These are phyloP conservation scores for Cyclaneusma minus DNA, from an alignment of 2,329 filamentous ascomycete species.

Conservation along the genomic window DNA sequence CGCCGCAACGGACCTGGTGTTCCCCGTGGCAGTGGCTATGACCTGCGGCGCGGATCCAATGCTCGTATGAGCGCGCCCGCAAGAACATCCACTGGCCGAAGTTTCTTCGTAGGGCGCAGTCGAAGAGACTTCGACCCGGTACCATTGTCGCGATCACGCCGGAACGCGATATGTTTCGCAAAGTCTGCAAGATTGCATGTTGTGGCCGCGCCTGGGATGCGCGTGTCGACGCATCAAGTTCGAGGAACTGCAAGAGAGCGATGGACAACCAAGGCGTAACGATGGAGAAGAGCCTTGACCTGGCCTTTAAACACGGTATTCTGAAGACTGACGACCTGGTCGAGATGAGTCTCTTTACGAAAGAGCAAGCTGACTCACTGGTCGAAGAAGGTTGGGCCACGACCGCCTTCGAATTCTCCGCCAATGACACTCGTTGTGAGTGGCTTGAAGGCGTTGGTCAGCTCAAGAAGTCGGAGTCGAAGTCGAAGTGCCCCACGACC, in stretches of 20 bases:
- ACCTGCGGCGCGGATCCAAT: conserved; percentile 53
- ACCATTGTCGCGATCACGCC: conserved; percentile 37
- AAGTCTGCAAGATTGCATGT: conserved; percentile 52
- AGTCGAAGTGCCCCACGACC: conserved; percentile 10
- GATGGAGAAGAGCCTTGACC: conserved; percentile 5
- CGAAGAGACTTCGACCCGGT: conserved; percentile 34
- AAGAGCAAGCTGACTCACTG: conserved; percentile 48
- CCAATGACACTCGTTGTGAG: too few species aligned
- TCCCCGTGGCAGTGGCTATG: too few species aligned
- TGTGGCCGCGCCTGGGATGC: conserved; percentile 48
- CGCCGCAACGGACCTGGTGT: too few species aligned
- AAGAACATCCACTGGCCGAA: conserved; percentile 58
- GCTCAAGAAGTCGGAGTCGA: too few species aligned
- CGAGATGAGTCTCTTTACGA: conserved; percentile 39
- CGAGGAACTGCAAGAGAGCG: conserved; percentile 1
- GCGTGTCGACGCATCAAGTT: conserved; percentile 4
- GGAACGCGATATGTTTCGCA: conserved; percentile 43
- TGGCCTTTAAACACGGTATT: conserved; percentile 26
- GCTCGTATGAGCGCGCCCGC: conserved; percentile 49
- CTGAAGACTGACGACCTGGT: conserved; percentile 39
- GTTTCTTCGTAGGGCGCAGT: too few species aligned
- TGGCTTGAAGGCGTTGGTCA: too few species aligned
- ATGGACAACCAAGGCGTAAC: neutral
- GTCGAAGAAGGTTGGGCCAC: conserved; percentile 25
- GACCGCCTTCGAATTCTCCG: conserved; percentile 6